Conservation (phyloP, 306 rosid genomes). For the Ormosia emarginata region DNA sequence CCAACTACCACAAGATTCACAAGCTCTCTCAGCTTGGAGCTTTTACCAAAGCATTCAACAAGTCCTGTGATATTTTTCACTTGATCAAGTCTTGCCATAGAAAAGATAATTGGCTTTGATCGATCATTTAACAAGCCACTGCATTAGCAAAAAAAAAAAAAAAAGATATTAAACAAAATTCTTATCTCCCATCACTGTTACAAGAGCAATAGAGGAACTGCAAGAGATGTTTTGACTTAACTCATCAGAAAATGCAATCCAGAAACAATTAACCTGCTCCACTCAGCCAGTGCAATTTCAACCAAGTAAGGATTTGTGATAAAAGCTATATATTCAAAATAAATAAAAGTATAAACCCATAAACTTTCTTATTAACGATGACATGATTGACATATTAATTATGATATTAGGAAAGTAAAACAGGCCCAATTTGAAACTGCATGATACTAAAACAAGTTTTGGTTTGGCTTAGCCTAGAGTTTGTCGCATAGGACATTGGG, state of each 20-base stretch:
- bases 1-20: conserved; percentile 64
- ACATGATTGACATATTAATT: background rate
- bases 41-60: conserved; percentile 68
- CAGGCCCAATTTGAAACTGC: background rate
- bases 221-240: background rate
- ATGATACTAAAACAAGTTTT: background rate
- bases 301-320: background rate
- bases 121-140: conserved; percentile 57
- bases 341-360: background rate
- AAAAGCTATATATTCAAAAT: background rate
- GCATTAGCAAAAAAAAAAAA: background rate
- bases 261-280: background rate
- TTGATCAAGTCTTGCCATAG: conserved; percentile 63
- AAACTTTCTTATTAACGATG: background rate
- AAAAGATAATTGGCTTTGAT: conserved; percentile 65
- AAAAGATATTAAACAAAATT: background rate
- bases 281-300: background rate
- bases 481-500: background rate
- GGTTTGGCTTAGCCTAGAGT: background rate
- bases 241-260: background rate
- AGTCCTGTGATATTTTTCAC: conserved; percentile 68
- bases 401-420: background rate
- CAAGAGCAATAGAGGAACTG: background rate
- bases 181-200: background rate
- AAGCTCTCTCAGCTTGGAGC: conserved; percentile 55